Conservation (phyloP, 2,329 filamentous ascomycete genomes). For the Aspergillus quadricinctus region DNA sequence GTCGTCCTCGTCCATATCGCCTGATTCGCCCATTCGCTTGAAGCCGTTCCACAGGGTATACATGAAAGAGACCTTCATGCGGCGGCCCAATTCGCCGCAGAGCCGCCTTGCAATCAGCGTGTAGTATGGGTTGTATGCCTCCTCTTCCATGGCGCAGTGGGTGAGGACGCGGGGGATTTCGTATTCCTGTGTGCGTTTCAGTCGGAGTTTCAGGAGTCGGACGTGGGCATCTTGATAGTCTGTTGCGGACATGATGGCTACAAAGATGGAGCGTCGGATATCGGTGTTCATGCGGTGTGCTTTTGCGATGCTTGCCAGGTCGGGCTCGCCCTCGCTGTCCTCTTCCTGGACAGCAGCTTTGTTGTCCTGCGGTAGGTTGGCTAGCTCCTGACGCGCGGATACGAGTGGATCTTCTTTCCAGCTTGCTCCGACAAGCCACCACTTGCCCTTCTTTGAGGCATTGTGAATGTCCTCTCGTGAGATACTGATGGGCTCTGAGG, state of each 20-base stretch:
- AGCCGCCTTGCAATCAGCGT: slow-evolving; percentile 75
- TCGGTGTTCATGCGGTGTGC: slow-evolving; percentile 84
- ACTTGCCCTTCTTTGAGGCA: slow-evolving; percentile 84
- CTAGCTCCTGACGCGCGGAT: slow-evolving; percentile 31
- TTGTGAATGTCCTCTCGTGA: slow-evolving; percentile 77
- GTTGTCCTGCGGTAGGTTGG: slow-evolving; percentile 9
- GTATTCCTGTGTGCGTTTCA: slow-evolving; percentile 80
- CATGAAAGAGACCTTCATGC: slow-evolving; percentile 78
- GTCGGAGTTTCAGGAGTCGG: slow-evolving; percentile 72
- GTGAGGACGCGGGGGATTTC: slow-evolving; percentile 86
- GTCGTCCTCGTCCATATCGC: slow-evolving; percentile 56
- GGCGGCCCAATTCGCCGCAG: slow-evolving; percentile 61
- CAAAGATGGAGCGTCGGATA: slow-evolving; percentile 84
- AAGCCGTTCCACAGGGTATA: slow-evolving; percentile 84
- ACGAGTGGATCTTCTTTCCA: slow-evolving; percentile 54
- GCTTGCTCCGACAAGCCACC: slow-evolving; percentile 98
- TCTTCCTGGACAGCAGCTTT: slow-evolving; percentile 14
- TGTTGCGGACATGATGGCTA: slow-evolving; percentile 78
- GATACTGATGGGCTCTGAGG: slow-evolving; percentile 76
- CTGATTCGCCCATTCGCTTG: slow-evolving; percentile 73
- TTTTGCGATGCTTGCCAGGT: slow-evolving; percentile 69
- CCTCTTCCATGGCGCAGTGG: slow-evolving; percentile 79
- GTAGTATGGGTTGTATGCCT: slow-evolving; percentile 89
- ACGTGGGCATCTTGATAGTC: slow-evolving; percentile 80
- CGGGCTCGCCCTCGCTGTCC: slow-evolving; percentile 46